Percentiles rank a stretch among this genome's conserved stretches.
Conservation (phyloP, 176 grass and related monocot genomes). For the Oryza glaberrima region DNA sequence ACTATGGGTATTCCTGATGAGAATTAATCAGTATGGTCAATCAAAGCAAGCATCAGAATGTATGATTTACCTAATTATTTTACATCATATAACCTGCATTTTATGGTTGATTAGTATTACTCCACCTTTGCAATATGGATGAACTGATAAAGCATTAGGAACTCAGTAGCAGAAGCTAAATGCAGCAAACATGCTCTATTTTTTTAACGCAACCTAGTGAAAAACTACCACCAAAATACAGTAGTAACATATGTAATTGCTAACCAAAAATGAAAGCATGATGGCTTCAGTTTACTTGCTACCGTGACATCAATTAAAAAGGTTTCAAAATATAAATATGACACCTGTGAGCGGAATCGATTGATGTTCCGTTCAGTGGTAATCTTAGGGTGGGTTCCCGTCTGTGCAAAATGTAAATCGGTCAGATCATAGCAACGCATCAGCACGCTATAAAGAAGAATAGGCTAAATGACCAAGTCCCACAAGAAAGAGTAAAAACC, state of each 20-base stretch:
- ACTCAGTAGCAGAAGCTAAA: not conserved
- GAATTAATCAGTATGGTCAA: not conserved
- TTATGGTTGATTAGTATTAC: not conserved
- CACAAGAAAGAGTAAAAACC: conserved; percentile 34
- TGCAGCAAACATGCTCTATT: not conserved
- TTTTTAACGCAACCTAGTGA: not conserved
- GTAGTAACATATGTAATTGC: conserved; percentile 16
- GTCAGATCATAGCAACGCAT: conserved; percentile 7
- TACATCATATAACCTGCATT: not conserved
- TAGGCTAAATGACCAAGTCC: not conserved
- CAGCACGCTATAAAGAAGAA: not conserved
- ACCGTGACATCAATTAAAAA: not conserved
- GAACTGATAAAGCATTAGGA: not conserved
- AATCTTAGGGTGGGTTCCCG: conserved; percentile 90
- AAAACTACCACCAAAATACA: not conserved
- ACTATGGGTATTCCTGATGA: not conserved
- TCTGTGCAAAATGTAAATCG: conserved; percentile 53
- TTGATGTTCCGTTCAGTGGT: conserved; percentile 82
- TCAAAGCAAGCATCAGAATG: conserved; percentile 3
- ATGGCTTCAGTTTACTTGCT: not conserved
- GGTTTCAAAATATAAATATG: not conserved
- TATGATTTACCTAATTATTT: not conserved
- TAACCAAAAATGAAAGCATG: not conserved
- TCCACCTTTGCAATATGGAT: not conserved
- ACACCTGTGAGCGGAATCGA: conserved; percentile 80